Evolutionary conservation across 2,329 filamentous ascomycete species (phyloP), one percentile per base, ranked within the genome.

Genomic region (Eutypella sp.): DNA sequence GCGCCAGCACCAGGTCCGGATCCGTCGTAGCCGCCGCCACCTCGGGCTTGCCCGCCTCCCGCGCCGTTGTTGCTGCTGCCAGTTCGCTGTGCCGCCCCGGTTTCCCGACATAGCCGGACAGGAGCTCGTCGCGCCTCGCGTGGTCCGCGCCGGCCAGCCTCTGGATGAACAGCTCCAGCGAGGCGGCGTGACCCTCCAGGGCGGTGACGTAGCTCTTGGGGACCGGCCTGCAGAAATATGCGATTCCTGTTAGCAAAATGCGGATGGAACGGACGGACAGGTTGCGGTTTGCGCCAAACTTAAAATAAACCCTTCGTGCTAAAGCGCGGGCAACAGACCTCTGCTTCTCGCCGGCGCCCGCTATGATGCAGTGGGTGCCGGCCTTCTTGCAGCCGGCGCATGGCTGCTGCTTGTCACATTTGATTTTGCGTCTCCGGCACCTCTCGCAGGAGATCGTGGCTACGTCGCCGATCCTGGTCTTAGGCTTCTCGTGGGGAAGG

Each of bases 171-270:
- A 65, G 54, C 48, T 75, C 69, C 1, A 76, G 61, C 16, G 71
- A 71, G 3, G 67, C 67, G 9, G 76, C 66, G 49, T 73, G 69
- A 2, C 64, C 67, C 55, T 76, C 72, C 3, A 75, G 61, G 27
- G 73, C 73, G 44, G 72, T 68, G 3, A 75, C 71, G 40, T 75
- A 71, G 40, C 65, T 67, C 49, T 68, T 70, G 2, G 69, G 67
- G 11, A 71, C 67, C 4, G 71, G 72, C 18, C 71, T 74, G 42
- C 15, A 16, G 16, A 39, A 20, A 16, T n/a, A n/a, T n/a, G n/a
- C n/a, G n/a, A 16, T 9, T 11, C 11, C 20, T 15, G n/a, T 39
- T 16, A 39, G 36, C 20, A 19, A 39, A 10, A n/a, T 39, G 20
- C 5, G 19, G 11, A n/a, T n/a, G n/a, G n/a, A n/a, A n/a, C n/a